These are phyloP conservation scores for Schizochytrium sp. DNA, from an alignment of 108 stramenopile species.

Conservation along the genomic window DNA sequence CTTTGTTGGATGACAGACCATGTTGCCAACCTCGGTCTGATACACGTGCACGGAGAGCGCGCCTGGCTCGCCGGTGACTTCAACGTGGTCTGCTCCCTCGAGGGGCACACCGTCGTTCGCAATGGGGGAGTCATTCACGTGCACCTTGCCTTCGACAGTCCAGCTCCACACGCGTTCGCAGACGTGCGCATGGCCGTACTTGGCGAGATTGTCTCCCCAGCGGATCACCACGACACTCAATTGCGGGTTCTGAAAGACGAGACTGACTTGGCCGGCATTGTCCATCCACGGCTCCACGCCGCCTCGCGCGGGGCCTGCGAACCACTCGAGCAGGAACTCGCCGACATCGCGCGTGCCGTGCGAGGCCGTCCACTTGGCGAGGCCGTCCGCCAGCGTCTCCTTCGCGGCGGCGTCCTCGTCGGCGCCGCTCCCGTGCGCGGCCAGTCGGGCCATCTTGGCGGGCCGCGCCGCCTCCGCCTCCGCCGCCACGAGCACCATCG, in stretches of 20 bases:
- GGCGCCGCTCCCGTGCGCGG: too few species aligned
- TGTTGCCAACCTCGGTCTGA: background rate
- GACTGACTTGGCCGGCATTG: background rate
- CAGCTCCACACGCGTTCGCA: background rate
- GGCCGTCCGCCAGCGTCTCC: too few species aligned
- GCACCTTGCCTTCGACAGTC: background rate
- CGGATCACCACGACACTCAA: background rate
- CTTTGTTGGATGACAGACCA: background rate
- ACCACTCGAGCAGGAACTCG: background rate
- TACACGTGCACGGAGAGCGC: constrained; percentile 1
- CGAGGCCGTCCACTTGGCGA: too few species aligned
- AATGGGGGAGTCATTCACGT: background rate
- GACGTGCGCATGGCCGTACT: background rate
- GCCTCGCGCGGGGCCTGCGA: background rate
- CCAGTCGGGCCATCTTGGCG: too few species aligned
- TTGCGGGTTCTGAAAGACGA: constrained; percentile 5
- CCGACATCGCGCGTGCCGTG: background rate
- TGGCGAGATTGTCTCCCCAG: background rate
- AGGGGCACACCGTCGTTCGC: background rate
- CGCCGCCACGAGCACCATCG: too few species aligned
- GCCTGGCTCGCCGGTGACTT: background rate
- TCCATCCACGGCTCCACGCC: background rate
- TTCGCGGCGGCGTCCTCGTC: too few species aligned
- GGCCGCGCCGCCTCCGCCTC: too few species aligned
- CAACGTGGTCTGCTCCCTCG: background rate